phyloP scores from a whole-genome alignment of 805 yeast species.

The Yarrowia osloensis region DNA sequence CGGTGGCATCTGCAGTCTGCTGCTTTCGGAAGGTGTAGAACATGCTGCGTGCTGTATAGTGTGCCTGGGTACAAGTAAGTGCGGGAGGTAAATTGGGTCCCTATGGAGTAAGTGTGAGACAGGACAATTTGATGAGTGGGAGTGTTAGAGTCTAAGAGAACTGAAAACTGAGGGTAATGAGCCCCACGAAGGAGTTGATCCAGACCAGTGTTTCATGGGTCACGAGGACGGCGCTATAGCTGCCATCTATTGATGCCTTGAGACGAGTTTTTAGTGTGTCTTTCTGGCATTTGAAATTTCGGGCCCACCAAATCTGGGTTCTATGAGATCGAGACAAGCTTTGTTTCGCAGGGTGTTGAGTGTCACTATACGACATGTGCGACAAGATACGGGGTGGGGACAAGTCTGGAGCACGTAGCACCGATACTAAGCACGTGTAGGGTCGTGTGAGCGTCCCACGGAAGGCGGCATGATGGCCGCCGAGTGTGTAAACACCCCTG shows the following conservation, averaged over 20 bases:
- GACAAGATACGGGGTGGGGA: background rate
- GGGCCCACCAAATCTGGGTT: background rate
- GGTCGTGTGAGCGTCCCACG: background rate
- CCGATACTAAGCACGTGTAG: no score
- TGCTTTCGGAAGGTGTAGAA: slow-evolving; percentile 8
- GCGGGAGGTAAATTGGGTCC: slow-evolving; percentile 8
- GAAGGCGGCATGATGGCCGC: no score
- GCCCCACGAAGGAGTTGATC: background rate
- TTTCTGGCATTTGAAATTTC: background rate
- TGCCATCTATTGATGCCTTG: background rate
- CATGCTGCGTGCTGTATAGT: background rate
- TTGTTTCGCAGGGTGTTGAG: background rate
- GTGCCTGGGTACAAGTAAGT: background rate
- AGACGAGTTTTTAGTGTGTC: background rate
- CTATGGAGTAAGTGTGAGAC: background rate
- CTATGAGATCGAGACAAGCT: background rate
- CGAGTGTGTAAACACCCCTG: no score
- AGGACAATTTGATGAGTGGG: no score
- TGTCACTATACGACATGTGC: background rate
- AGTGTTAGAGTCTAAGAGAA: no score
- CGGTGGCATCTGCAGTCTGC: background rate
- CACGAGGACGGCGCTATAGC: background rate
- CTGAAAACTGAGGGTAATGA: no score
- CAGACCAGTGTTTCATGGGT: background rate
- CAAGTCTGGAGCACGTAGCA: background rate